Evolutionary conservation across 2,329 filamentous ascomycete species (phyloP), one percentile per base, ranked within the genome.

Genomic region (Fusarium globosum): DNA sequence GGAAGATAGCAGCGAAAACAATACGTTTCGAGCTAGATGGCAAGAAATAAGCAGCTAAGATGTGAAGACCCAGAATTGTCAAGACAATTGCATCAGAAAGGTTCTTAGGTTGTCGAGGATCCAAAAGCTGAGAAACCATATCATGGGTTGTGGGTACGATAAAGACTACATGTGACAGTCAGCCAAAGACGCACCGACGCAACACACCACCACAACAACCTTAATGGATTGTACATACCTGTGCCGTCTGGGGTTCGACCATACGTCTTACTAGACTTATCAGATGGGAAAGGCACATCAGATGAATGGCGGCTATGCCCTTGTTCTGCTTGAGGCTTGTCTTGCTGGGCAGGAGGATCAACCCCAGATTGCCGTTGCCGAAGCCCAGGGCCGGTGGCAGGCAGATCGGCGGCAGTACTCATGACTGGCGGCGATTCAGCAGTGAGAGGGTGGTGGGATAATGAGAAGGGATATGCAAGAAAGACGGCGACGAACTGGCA

Each of bases 91-190:
- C 84, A 83, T 99, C 96, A 69, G 95, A 96, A 43, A 97, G 82
- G 81, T 98, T 98, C 87, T 99, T 99, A 60, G 96, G 95, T 81
- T 98, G 93, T 75, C 93, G 93, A 58, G 96, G 96, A 78, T 97
- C 96, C 77, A 99, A 90, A 62, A 99, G 89, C 85, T 98, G 96
- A 58, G 96, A 97, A 77, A 99, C 96, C 96, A 99, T 98, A 85
- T 99, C 96, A 87, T 98, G 95, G 64, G 96, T 99, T 71, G 94
- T 92, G 53, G 96, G 96, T 61, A 99, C 96, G 66, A 94, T 93
- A 81, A 99, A 99, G 78, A 97, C 96, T 98, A 74, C 76, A 77
- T 69, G 65, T 76, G 68, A 77, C 52, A 69, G 68, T 79, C 71
- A 78, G 76, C 68, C 59, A 65, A 76, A 65, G 43, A 46, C 61